Percentiles rank a stretch among this genome's conserved stretches.
These are phyloP conservation scores for Mycena rebaudengoi DNA, from an alignment of 768 basidiomycete genomes.

Conservation along the genomic window DNA sequence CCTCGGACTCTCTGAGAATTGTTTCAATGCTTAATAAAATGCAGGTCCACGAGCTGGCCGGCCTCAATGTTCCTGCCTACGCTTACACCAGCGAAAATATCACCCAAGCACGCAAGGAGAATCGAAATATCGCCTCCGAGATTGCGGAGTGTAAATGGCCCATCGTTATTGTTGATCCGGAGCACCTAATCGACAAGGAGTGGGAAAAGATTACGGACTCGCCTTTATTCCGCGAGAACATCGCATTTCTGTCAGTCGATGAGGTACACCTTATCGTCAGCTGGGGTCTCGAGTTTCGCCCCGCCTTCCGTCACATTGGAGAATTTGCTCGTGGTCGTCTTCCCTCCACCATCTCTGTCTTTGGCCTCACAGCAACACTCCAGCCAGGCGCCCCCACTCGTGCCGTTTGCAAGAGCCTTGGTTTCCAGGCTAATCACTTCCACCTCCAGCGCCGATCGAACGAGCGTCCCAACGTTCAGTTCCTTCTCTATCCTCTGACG, in stretches of 20 bases:
- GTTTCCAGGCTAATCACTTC: background rate
- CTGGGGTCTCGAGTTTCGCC: slow-evolving; percentile 4
- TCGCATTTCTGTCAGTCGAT: slow-evolving; percentile 1
- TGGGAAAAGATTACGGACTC: slow-evolving; percentile 8
- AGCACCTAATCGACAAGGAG: slow-evolving; percentile 8
- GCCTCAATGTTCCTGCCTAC: background rate
- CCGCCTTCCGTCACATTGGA: background rate
- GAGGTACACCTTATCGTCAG: slow-evolving; percentile 13
- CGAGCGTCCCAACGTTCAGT: no score
- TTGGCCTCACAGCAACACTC: slow-evolving; percentile 11
- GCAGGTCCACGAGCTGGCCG: background rate
- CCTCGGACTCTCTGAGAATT: background rate
- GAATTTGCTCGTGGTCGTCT: slow-evolving; percentile 1
- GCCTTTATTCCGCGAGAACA: background rate
- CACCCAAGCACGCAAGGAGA: slow-evolving; percentile 1
- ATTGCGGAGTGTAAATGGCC: background rate
- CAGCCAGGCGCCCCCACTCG: background rate
- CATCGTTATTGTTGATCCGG: slow-evolving; percentile 14
- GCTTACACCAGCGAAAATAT: background rate
- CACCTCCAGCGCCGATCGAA: background rate
- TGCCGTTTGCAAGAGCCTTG: background rate
- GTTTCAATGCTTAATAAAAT: background rate
- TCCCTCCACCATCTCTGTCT: background rate
- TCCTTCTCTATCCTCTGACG: background rate
- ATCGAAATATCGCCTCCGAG: background rate